Evolutionary conservation across 768 basidiomycete species (phyloP), one percentile per base, ranked within the genome.

Genomic region (Heimioporus sp.): DNA sequence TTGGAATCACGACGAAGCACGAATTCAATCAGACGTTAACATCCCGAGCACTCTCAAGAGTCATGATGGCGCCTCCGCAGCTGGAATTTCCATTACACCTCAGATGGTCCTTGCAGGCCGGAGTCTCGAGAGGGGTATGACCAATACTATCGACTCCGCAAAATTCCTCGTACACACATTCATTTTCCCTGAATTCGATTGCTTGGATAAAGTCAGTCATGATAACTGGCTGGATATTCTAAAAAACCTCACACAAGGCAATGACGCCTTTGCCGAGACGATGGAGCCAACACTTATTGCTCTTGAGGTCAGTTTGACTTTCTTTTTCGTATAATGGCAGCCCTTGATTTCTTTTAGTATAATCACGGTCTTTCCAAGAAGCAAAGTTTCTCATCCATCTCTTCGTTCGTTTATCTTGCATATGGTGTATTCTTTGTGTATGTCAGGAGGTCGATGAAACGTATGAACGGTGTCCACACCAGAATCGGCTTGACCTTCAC

Each of bases 401-500:
- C 88, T 34, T 76, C 80, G 4, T 85, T 87, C 58, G 72, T 92
- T 44, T 90, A 86, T 64, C 60, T 88, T 28, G 85, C 90, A 17
- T 96, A 96, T 69, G 70, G 81, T 20, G 76, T 82, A 34, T 90
- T 94, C 65, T 78, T 84, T 55, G 76, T 78, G 10, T 92, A 91
- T 58, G 90, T 92, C 53, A 81, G 76, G 36, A 83, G 84, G 72
- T 85, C 85, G 38, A 80, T 93, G 71, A 78, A 84, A 50, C 78
- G 81, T 40, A 89, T 92, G 81, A 78, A 84, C 53, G 85, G 85
- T 12, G 88, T 97, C 10, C 96, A 99, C 70, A 94, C 91, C 5
- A 83, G 91, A 40, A 77, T 92, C 48, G 96, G 96, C 69, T 73
- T 99, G 31, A 90, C 92, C 1, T 90, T 98, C 66, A 98, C 96